phyloP scores from a whole-genome alignment of 805 yeast species.

The Wickerhamiella cacticola region DNA sequence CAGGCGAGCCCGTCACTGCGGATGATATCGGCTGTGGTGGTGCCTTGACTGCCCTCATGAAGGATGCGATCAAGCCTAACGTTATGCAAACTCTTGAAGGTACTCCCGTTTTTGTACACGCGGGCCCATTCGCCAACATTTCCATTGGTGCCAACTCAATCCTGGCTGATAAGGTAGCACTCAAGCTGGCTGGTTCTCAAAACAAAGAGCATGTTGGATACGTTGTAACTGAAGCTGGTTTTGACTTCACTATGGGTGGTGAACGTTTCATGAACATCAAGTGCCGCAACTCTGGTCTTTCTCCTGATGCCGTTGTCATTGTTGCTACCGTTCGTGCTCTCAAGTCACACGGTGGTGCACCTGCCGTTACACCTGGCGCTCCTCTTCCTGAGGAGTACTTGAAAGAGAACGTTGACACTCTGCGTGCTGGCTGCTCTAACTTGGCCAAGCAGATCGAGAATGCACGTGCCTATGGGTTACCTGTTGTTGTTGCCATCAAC shows the following conservation, averaged over 20 bases:
- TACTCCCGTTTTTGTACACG: conserved; percentile 93
- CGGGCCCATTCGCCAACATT: conserved; percentile 96
- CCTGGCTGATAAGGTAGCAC: conserved; percentile 82
- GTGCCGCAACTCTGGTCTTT: conserved; percentile 79
- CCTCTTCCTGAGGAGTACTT: conserved; percentile 71
- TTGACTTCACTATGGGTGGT: conserved; percentile 99
- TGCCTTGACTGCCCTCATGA: conserved; percentile 84
- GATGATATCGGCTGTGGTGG: conserved; percentile 95
- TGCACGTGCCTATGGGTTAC: conserved; percentile 72
- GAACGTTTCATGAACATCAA: conserved; percentile 93
- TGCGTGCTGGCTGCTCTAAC: conserved; percentile 72
- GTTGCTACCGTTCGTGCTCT: conserved; percentile 97
- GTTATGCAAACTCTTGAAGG: conserved; percentile 96
- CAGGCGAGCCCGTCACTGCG: conserved; percentile 77
- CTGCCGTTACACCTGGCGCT: conserved; percentile 90
- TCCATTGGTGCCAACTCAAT: conserved; percentile 95
- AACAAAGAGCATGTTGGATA: conserved; percentile 43
- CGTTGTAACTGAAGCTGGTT: conserved; percentile 96
- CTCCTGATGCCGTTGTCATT: conserved; percentile 82
- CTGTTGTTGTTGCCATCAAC: conserved; percentile 92
- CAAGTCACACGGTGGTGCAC: conserved; percentile 94
- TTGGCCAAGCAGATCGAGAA: conserved; percentile 82
- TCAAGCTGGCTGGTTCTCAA: conserved; percentile 70
- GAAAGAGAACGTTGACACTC: conserved; percentile 66
- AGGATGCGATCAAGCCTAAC: conserved; percentile 93